Percentiles rank a stretch among this genome's conserved stretches.
Conservation (phyloP, 768 basidiomycete genomes). For the Mycena belliarum region DNA sequence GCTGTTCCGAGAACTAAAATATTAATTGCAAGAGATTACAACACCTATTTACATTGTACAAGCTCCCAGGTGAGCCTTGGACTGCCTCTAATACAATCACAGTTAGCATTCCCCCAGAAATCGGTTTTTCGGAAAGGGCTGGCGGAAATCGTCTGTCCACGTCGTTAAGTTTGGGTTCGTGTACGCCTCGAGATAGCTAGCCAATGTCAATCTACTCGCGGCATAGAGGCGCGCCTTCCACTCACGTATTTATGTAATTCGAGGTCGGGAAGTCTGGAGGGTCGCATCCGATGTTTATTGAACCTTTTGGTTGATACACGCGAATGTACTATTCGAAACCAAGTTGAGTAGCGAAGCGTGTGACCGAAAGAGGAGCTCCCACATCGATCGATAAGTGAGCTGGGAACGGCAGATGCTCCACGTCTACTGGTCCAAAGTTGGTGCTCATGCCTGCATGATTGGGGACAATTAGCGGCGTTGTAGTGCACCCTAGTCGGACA, state of each 20-base stretch:
- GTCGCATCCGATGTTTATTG: constrained; percentile 81
- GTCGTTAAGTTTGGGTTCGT: constrained; percentile 79
- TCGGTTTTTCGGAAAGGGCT: constrained; percentile 68
- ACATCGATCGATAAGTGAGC: neutral
- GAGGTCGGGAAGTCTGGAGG: constrained; percentile 80
- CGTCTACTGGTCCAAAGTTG: constrained; percentile 74
- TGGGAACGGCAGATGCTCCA: constrained; percentile 60
- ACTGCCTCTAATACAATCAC: neutral
- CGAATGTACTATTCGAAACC: constrained; percentile 57
- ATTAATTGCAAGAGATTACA: neutral
- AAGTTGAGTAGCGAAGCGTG: neutral
- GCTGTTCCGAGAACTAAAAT: too few species aligned
- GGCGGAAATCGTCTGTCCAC: constrained; percentile 63
- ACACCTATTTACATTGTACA: neutral
- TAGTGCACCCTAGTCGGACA: neutral
- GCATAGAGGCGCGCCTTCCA: neutral
- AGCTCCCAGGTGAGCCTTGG: too few species aligned
- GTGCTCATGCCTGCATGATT: constrained; percentile 71
- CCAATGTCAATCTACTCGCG: neutral
- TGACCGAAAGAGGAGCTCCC: neutral
- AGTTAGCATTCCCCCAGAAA: constrained; percentile 61
- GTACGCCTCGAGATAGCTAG: constrained; percentile 60
- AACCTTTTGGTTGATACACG: constrained; percentile 77
- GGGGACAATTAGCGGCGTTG: neutral
- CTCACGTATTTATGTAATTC: constrained; percentile 75